phyloP scores from a whole-genome alignment of 768 basidiomycete species.

The Boletus rufocinnamomeus region DNA sequence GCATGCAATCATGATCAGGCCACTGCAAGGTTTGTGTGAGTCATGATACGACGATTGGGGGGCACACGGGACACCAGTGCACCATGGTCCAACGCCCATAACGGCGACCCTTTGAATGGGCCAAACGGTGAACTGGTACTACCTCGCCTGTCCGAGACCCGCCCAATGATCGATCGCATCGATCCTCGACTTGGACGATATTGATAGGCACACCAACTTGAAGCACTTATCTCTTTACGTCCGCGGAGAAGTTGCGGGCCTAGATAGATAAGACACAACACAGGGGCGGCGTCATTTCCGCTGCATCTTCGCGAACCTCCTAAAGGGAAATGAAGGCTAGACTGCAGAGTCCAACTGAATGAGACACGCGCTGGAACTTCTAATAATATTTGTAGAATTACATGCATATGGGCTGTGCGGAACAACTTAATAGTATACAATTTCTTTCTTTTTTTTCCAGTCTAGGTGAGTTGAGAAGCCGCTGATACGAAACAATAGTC shows the following conservation, averaged over 20 bases:
- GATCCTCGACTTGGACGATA: neutral
- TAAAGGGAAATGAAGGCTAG: neutral
- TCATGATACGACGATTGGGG: too few relatives aligned
- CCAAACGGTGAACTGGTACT: too few relatives aligned
- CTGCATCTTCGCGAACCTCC: too few relatives aligned
- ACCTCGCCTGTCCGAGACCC: too few relatives aligned
- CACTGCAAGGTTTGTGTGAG: neutral
- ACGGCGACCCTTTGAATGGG: slow-evolving; percentile 6
- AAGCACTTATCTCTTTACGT: neutral
- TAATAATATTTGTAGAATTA: slow-evolving; percentile 12
- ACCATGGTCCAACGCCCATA: too few relatives aligned
- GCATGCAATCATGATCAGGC: slow-evolving; percentile 1
- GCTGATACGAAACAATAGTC: neutral
- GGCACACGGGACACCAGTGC: too few relatives aligned
- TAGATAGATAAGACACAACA: neutral
- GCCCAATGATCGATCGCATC: neutral
- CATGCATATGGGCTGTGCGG: slow-evolving; percentile 2
- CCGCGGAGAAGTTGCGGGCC: neutral
- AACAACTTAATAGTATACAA: slow-evolving; percentile 5
- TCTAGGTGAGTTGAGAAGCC: neutral
- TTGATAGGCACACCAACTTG: neutral
- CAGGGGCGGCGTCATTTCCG: neutral
- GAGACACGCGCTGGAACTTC: neutral
- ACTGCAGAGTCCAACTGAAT: neutral
- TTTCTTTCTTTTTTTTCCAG: neutral